Conservation (phyloP, 306 rosid species). For the Dalbergia cochinchinensis region DNA sequence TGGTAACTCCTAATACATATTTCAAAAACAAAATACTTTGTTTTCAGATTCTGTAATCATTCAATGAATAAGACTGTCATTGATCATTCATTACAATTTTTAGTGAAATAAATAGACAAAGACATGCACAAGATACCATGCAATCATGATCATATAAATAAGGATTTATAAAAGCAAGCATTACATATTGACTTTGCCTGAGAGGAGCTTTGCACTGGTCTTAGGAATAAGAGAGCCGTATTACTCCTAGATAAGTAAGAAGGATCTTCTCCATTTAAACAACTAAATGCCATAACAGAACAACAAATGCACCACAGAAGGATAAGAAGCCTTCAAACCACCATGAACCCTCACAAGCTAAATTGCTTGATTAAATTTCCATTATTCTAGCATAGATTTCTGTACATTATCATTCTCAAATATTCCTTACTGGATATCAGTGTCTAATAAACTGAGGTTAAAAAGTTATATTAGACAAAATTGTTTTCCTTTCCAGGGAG, state of each 20-base stretch:
- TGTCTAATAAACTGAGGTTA: too few relatives aligned
- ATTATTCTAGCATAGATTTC: too few relatives aligned
- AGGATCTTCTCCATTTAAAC: neutral
- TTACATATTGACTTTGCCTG: neutral
- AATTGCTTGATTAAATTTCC: too few relatives aligned
- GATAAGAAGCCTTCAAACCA: slow-evolving; percentile 1
- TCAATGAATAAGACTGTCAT: slow-evolving; percentile 6
- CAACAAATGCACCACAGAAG: neutral
- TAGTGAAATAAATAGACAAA: slow-evolving; percentile 24
- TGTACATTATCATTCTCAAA: too few relatives aligned
- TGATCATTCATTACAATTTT: neutral
- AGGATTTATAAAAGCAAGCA: neutral
- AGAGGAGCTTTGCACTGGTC: neutral
- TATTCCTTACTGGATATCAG: too few relatives aligned
- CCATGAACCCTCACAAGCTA: neutral
- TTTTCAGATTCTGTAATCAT: slow-evolving; percentile 6
- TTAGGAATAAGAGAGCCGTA: neutral
- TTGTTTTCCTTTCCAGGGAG: too few relatives aligned
- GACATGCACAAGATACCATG: slow-evolving; percentile 18
- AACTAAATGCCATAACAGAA: neutral
- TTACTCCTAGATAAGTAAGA: neutral
- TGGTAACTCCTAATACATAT: slow-evolving; percentile 74
- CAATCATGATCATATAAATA: neutral
- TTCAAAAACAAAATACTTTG: slow-evolving; percentile 31
- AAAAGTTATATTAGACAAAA: too few relatives aligned